A percentile compares a stretch with the other conserved stretches of the same genome.
These are phyloP conservation scores for Castanea mollissima DNA, from an alignment of 306 rosid genomes.

Conservation along the genomic window DNA sequence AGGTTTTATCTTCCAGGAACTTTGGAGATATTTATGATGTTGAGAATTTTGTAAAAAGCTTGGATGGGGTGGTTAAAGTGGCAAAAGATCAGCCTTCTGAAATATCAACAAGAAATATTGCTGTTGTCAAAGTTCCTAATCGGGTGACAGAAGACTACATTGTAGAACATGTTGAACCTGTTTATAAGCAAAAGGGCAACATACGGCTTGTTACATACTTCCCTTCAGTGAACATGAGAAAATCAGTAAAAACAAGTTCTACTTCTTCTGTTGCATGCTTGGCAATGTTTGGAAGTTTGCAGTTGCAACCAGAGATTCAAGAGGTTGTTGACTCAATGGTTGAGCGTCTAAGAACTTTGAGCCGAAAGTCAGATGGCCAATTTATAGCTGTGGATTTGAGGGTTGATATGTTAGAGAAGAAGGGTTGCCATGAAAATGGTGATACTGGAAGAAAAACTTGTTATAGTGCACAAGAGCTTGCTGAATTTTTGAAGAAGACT, in stretches of 20 bases:
- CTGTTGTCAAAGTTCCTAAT: slow-evolving; percentile 88
- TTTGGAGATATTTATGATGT: slow-evolving; percentile 84
- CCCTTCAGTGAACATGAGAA: slow-evolving; percentile 87
- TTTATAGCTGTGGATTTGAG: slow-evolving; percentile 88
- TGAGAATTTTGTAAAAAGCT: slow-evolving; percentile 62
- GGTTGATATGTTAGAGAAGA: slow-evolving; percentile 74
- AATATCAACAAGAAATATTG: slow-evolving; percentile 61
- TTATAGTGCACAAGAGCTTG: slow-evolving; percentile 76
- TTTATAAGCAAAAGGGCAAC: slow-evolving; percentile 66
- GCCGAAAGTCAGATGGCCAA: slow-evolving; percentile 84
- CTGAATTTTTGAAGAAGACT: slow-evolving; percentile 72
- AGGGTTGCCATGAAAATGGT: slow-evolving; percentile 70
- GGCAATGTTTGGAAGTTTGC: slow-evolving; percentile 93
- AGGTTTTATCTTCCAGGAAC: slow-evolving; percentile 50
- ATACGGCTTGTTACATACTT: slow-evolving; percentile 90
- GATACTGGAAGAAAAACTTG: slow-evolving; percentile 68
- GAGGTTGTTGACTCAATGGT: slow-evolving; percentile 84
- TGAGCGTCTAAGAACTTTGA: slow-evolving; percentile 73
- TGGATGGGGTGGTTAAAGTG: slow-evolving; percentile 82
- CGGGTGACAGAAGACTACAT: slow-evolving; percentile 85
- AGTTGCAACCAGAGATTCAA: slow-evolving; percentile 69
- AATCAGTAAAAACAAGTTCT: slow-evolving; percentile 47
- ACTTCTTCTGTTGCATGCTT: slow-evolving; percentile 74
- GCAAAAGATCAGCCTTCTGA: slow-evolving; percentile 61
- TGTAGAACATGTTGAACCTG: slow-evolving; percentile 68